These are phyloP conservation scores for Teratosphaeria zuluensis DNA, from an alignment of 2,329 filamentous ascomycete species.

Conservation along the genomic window DNA sequence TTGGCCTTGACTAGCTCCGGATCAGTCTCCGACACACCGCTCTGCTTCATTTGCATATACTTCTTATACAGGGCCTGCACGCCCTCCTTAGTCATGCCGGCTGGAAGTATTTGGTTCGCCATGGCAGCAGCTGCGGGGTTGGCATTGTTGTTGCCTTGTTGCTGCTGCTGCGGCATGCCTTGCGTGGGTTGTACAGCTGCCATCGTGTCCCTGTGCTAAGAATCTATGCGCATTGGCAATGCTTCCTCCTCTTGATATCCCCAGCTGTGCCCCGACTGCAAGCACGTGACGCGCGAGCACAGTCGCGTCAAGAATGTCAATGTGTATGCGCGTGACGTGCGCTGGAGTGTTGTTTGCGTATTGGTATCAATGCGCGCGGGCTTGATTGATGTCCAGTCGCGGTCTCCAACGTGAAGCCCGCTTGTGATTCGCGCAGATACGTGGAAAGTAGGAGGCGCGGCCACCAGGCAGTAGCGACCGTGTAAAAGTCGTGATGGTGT, in stretches of 20 bases:
- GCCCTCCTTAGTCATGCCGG: slow-evolving; percentile 64
- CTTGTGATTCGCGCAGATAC: not conserved
- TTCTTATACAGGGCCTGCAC: slow-evolving; percentile 71
- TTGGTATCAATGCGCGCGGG: not conserved
- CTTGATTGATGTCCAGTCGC: not conserved
- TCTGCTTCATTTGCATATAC: slow-evolving; percentile 79
- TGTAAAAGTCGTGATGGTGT: not conserved
- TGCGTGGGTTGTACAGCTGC: slow-evolving; percentile 20
- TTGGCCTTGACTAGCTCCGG: slow-evolving; percentile 81
- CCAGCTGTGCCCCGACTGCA: not conserved
- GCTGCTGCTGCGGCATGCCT: slow-evolving; percentile 16
- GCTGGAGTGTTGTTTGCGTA: not conserved
- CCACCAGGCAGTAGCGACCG: not conserved
- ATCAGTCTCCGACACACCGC: slow-evolving; percentile 69
- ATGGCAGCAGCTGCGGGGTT: slow-evolving; percentile 1
- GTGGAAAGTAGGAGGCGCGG: not conserved
- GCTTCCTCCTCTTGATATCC: not conserved
- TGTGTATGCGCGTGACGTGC: not conserved
- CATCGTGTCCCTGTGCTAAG: slow-evolving; percentile 10
- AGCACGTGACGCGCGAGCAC: not conserved
- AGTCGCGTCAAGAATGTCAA: not conserved
- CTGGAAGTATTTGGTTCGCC: slow-evolving; percentile 20
- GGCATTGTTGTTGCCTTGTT: slow-evolving; percentile 7
- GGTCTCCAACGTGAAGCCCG: not conserved
- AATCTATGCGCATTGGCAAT: not conserved